Evolutionary conservation across 2,329 filamentous ascomycete species (phyloP), one percentile per base, ranked within the genome.

Genomic region (Pseudogymnoascus sp.): DNA sequence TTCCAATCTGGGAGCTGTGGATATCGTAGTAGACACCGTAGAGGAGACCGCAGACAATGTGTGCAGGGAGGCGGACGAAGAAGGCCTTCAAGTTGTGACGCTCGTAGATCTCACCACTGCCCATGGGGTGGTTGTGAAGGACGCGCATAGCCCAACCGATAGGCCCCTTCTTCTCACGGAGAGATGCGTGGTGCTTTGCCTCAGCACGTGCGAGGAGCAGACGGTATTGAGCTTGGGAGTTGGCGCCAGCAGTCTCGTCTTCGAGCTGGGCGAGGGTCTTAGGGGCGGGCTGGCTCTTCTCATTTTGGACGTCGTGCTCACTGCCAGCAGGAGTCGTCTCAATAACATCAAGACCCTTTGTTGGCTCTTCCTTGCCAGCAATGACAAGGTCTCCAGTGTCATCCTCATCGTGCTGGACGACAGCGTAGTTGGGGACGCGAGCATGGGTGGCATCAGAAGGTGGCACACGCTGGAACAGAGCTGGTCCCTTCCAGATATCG

Each of bases 1-100:
- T 80, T 70, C 89, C 89, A 59, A 79, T 78, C 77, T 91, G 89
- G 4, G 87, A 87, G 57, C 82, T 80, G 79, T 92, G 89, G 69
- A 92, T 93, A 67, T 93, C 89, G 75, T 92, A 93, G 79, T 92
- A 79, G 25, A 87, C 71, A 72, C 90, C 90, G 71, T 93, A 93
- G 59, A 91, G 81, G 14, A 78, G 70, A 61, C 79, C 88, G 65
- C 78, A 78, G 43, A 85, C 78, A 64, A 89, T 71, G 74, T 81
- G 80, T 58, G 90, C 88, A 0, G 89, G 89, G 7, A 92, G 70
- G 20, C 89, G 87, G 74, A 83, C 87, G 63, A 78, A 28, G 20
- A 86, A 63, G 58, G 81, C 80, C 70, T 79, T 81, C 64, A 91
- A 75, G 79, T 93, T 93, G 74, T 85, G 77, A 18, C 80, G 67